These are phyloP conservation scores for Fallopia convolvulus DNA, from an alignment of 148 eudicot genomes.

Conservation along the genomic window DNA sequence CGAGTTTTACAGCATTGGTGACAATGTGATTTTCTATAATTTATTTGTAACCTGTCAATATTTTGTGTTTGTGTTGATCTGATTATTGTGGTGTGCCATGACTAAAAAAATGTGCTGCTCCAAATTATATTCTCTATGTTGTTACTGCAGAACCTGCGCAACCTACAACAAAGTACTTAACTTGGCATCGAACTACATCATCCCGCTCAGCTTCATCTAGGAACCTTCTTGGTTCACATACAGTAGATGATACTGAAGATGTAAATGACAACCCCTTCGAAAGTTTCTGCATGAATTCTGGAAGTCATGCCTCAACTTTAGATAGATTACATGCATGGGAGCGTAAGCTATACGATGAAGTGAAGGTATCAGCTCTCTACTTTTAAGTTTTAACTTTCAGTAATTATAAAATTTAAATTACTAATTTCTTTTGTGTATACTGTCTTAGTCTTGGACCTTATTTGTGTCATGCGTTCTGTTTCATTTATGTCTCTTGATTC, in stretches of 20 bases:
- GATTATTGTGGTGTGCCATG: background rate
- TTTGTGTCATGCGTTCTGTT: background rate
- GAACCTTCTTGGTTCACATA: constrained; percentile 50
- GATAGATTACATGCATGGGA: constrained; percentile 96
- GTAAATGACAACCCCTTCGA: constrained; percentile 50
- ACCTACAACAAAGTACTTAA: constrained; percentile 61
- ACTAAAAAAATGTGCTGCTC: background rate
- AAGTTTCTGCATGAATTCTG: constrained; percentile 61
- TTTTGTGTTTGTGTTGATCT: background rate
- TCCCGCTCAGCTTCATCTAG: constrained; percentile 72
- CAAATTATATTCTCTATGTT: background rate
- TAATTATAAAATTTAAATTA: background rate
- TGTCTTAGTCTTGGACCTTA: background rate
- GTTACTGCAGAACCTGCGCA: constrained; percentile 55
- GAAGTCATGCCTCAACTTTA: constrained; percentile 91
- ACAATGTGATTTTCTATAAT: background rate
- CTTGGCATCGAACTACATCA: constrained; percentile 88
- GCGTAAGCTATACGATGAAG: constrained; percentile 89
- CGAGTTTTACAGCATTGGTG: background rate
- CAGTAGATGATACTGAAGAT: constrained; percentile 62
- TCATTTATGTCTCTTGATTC: background rate
- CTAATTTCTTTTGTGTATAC: background rate
- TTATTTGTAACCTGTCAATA: background rate
- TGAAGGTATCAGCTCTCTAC: constrained; percentile 54
- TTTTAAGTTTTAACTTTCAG: background rate